These are phyloP conservation scores for Candida taoyuanica DNA, from an alignment of 805 yeast genomes.

Conservation along the genomic window DNA sequence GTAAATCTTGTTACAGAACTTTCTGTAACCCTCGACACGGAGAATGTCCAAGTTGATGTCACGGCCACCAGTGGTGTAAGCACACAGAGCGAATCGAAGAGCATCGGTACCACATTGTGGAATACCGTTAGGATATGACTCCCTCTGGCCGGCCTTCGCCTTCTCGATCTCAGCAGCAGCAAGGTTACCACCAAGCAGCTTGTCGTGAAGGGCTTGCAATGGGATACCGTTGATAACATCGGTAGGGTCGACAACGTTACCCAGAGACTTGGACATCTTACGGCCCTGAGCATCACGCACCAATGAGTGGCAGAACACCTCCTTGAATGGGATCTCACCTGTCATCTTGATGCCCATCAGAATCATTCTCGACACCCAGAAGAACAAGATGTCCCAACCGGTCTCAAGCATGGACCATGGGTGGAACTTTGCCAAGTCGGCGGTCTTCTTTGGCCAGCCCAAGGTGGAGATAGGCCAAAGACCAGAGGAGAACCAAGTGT, in stretches of 20 bases:
- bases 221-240: slow-evolving; percentile 91
- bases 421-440: slow-evolving; percentile 71
- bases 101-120: slow-evolving; percentile 99
- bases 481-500: slow-evolving; percentile 98
- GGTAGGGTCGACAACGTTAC: slow-evolving; percentile 93
- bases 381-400: slow-evolving; percentile 98
- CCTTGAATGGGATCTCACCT: slow-evolving; percentile 88
- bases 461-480: slow-evolving; percentile 96
- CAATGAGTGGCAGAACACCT: slow-evolving; percentile 96
- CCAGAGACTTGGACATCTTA: slow-evolving; percentile 96
- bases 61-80: slow-evolving; percentile 97
- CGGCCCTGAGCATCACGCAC: slow-evolving; percentile 99
- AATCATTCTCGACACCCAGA: slow-evolving; percentile 98
- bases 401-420: slow-evolving; percentile 96
- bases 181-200: slow-evolving; percentile 75
- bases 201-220: slow-evolving; percentile 71
- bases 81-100: slow-evolving; percentile 94
- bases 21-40: slow-evolving; percentile 98
- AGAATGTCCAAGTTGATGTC: slow-evolving; percentile 94
- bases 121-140: slow-evolving; percentile 92
- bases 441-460: slow-evolving; percentile 87
- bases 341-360: slow-evolving; percentile 86
- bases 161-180: slow-evolving; percentile 84
- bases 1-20: slow-evolving; percentile 98
- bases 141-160: slow-evolving; percentile 83